phyloP scores from a whole-genome alignment of 208 protist species.

The Leishmania mexicana region DNA sequence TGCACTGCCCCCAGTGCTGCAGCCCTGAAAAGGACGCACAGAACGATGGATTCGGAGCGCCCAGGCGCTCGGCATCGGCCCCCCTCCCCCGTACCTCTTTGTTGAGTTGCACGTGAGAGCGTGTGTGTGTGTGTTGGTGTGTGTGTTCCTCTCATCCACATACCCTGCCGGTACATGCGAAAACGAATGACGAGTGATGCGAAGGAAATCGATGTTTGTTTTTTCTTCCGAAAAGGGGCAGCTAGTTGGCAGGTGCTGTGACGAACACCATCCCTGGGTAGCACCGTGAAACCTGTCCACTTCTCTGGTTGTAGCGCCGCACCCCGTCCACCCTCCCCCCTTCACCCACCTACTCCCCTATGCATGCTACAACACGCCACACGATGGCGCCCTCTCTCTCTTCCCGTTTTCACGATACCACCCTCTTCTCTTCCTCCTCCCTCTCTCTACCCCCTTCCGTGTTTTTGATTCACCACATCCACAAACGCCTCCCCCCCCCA shows the following conservation, averaged over 20 bases:
- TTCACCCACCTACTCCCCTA: background rate
- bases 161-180: background rate
- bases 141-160: background rate
- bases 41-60: background rate
- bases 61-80: background rate
- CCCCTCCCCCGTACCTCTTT: background rate
- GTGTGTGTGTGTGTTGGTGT: background rate
- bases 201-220: too few species aligned
- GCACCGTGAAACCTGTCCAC: background rate
- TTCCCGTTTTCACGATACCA: background rate
- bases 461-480: background rate
- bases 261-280: background rate
- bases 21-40: background rate
- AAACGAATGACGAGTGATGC: background rate
- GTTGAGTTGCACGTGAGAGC: background rate
- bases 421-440: background rate
- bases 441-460: background rate
- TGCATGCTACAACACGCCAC: background rate
- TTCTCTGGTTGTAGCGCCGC: background rate
- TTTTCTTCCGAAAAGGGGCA: background rate
- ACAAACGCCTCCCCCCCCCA: background rate
- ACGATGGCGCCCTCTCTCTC: background rate
- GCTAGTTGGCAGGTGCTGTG: background rate
- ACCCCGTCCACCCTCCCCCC: background rate
- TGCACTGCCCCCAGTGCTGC: slow-evolving; percentile 46